These are phyloP conservation scores for Brassica juncea DNA, from an alignment of 345 rosid genomes.

Conservation along the genomic window DNA sequence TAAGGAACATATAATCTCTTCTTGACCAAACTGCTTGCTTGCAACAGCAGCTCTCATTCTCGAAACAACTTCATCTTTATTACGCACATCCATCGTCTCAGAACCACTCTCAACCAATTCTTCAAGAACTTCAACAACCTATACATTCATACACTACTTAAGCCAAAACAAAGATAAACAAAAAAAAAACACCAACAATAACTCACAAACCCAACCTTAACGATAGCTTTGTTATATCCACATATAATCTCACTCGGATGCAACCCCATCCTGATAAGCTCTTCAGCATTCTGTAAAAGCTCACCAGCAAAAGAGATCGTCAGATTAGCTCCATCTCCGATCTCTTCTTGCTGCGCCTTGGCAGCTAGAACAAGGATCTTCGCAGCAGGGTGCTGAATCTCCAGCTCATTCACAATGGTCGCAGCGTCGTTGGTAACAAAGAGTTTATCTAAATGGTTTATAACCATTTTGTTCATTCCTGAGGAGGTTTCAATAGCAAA, in stretches of 20 bases:
- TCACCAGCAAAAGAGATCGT: slow-evolving; percentile 91
- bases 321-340: slow-evolving; percentile 96
- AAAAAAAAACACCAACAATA: not conserved
- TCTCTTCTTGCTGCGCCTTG: slow-evolving; percentile 97
- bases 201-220: slow-evolving; percentile 45
- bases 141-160: not conserved
- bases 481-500: no score
- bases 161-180: not conserved
- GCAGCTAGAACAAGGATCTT: slow-evolving; percentile 89
- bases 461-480: slow-evolving; percentile 86
- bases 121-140: slow-evolving; percentile 66
- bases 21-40: slow-evolving; percentile 97
- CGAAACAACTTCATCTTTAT: slow-evolving; percentile 66
- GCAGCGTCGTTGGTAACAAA: slow-evolving; percentile 96
- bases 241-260: slow-evolving; percentile 98
- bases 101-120: slow-evolving; percentile 88
- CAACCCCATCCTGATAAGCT: slow-evolving; percentile 94
- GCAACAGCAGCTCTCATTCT: slow-evolving; percentile 97
- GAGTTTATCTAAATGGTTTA: slow-evolving; percentile 89
- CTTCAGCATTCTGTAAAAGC: slow-evolving; percentile 91
- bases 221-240: slow-evolving; percentile 77
- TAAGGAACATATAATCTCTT: slow-evolving; percentile 70
- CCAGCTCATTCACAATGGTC: slow-evolving; percentile 92
- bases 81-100: slow-evolving; percentile 91
- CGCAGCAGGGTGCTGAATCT: slow-evolving; percentile 98